A percentile compares a stretch with the other conserved stretches of the same genome.
These are phyloP conservation scores for Fimicolochytrium jonesii DNA, from an alignment of 192 early-diverging fungal genomes.

Conservation along the genomic window DNA sequence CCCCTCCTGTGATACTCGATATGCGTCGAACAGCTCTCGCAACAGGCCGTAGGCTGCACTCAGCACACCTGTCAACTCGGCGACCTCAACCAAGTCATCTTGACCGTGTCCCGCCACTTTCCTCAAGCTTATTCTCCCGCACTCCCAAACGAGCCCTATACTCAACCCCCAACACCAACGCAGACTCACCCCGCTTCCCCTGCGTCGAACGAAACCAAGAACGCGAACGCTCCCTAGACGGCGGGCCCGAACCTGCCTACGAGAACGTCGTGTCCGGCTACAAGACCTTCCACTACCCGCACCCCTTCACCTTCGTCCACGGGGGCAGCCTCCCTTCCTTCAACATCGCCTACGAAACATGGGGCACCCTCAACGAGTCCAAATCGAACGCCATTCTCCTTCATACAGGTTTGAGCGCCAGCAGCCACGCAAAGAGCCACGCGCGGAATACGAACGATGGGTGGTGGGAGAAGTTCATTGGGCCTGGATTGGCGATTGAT, in stretches of 20 bases:
- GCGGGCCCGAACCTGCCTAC: constrained; percentile 78
- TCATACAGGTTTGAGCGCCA: constrained; percentile 91
- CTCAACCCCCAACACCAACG: too few species aligned
- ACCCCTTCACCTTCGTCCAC: constrained; percentile 73
- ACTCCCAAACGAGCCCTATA: too few species aligned
- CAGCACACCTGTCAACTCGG: too few species aligned
- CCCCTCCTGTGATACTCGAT: too few species aligned
- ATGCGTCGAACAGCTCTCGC: too few species aligned
- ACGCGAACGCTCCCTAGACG: constrained; percentile 30
- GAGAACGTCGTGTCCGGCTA: constrained; percentile 73
- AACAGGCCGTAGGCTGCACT: too few species aligned
- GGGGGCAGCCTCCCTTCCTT: constrained; percentile 75
- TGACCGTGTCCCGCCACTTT: too few species aligned
- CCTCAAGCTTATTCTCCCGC: too few species aligned
- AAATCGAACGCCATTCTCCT: constrained; percentile 85
- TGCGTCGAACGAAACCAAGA: constrained; percentile 26
- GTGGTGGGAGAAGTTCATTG: constrained; percentile 98
- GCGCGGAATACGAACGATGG: constrained; percentile 69
- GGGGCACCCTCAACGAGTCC: constrained; percentile 82
- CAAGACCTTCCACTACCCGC: constrained; percentile 53
- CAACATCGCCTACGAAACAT: constrained; percentile 92
- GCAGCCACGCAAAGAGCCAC: constrained; percentile 88
- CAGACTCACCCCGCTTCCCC: constrained; percentile 36
- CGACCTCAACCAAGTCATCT: too few species aligned
- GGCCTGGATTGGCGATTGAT: constrained; percentile 86